A percentile compares a stretch with the other conserved stretches of the same genome.
These are phyloP conservation scores for Coemansia sp. DNA, from an alignment of 192 early-diverging fungal species.

Conservation along the genomic window DNA sequence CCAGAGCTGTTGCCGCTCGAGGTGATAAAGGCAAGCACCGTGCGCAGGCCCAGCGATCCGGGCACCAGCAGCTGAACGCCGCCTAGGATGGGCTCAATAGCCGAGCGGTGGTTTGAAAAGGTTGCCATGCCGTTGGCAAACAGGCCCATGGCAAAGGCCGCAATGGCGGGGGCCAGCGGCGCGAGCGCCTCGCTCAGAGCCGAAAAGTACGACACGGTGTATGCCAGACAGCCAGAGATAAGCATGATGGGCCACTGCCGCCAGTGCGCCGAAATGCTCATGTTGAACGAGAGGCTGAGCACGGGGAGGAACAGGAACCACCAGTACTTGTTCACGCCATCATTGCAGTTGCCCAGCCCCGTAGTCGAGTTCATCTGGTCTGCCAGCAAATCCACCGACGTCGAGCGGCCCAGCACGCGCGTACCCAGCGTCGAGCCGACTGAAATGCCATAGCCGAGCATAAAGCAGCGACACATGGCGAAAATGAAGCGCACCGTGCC, in stretches of 20 bases:
- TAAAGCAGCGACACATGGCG: constrained; percentile 77
- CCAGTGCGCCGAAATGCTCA: constrained; percentile 63
- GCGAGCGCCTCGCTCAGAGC: constrained; percentile 57
- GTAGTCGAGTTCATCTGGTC: constrained; percentile 24
- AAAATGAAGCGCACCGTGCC: constrained; percentile 85
- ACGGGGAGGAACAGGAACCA: constrained; percentile 64
- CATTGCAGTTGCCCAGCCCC: constrained; percentile 38
- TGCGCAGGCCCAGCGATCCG: constrained; percentile 75
- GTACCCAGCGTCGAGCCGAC: constrained; percentile 66
- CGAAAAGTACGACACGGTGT: constrained; percentile 68
- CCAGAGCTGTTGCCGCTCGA: constrained; percentile 57
- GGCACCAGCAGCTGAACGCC: constrained; percentile 85
- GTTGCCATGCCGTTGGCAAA: constrained; percentile 77
- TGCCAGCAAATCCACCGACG: constrained; percentile 21
- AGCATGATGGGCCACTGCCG: constrained; percentile 78
- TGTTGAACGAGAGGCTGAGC: constrained; percentile 58
- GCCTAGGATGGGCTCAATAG: constrained; percentile 79
- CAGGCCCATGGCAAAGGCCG: constrained; percentile 81
- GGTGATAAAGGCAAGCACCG: constrained; percentile 65
- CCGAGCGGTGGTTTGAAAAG: constrained; percentile 67
- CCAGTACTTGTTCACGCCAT: constrained; percentile 53
- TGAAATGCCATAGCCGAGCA: constrained; percentile 75
- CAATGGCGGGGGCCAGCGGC: constrained; percentile 65
- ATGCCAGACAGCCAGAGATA: constrained; percentile 69
- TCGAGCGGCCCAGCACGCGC: constrained; percentile 57